These are phyloP conservation scores for Alternaria solani DNA, from an alignment of 2,329 filamentous ascomycete genomes.

Conservation along the genomic window DNA sequence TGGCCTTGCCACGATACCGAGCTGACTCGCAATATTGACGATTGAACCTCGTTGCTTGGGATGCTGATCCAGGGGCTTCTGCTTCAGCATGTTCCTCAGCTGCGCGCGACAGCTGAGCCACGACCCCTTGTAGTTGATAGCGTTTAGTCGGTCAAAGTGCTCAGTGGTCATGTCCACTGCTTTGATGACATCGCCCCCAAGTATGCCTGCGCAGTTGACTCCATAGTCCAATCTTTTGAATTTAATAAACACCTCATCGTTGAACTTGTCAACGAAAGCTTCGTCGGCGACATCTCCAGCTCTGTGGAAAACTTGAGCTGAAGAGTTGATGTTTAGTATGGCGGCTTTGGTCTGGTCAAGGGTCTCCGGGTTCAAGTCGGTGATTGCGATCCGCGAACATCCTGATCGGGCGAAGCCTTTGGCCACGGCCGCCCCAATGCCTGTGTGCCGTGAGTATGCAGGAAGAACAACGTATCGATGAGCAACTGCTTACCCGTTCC, in stretches of 20 bases:
- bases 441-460: conserved; percentile 43
- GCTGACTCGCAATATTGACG: conserved; percentile 64
- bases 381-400: conserved; percentile 62
- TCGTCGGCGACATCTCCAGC: conserved; percentile 61
- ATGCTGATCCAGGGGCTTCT: conserved; percentile 57
- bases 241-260: conserved; percentile 38
- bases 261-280: conserved; percentile 55
- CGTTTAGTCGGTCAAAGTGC: conserved; percentile 63
- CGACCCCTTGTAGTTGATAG: conserved; percentile 65
- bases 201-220: conserved; percentile 64
- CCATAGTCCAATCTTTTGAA: conserved; percentile 64
- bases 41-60: conserved; percentile 55
- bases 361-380: conserved; percentile 57
- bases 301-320: conserved; percentile 47
- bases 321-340: conserved; percentile 29
- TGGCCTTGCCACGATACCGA: conserved; percentile 52
- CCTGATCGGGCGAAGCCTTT: conserved; percentile 61
- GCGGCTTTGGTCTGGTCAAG: conserved; percentile 48
- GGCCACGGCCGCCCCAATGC: conserved; percentile 64
- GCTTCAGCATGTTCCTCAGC: conserved; percentile 59
- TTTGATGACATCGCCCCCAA: conserved; percentile 52
- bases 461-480: not conserved
- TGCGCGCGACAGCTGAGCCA: conserved; percentile 65
- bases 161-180: conserved; percentile 58
- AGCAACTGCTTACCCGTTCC: conserved; percentile 38